These are phyloP conservation scores for Darksidea phi DNA, from an alignment of 495 filamentous ascomycete species.

Conservation along the genomic window DNA sequence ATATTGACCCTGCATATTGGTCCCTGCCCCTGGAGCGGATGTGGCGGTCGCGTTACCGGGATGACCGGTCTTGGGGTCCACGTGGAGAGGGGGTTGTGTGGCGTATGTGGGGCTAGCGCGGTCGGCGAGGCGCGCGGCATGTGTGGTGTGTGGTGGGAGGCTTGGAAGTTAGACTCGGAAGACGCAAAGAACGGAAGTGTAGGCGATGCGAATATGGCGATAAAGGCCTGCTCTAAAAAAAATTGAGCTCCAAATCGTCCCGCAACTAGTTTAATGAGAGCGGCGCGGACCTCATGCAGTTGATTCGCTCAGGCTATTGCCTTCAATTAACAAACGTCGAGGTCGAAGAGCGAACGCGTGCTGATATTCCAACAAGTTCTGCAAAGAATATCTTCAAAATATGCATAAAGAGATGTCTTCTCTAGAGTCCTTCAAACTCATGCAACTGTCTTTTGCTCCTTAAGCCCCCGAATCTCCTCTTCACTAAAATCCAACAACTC, in stretches of 20 bases:
- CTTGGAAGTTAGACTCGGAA: too few relatives aligned
- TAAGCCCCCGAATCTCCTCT: constrained; percentile 33
- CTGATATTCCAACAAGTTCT: too few relatives aligned
- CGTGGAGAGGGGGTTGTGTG: constrained; percentile 7
- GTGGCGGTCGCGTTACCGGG: constrained; percentile 2
- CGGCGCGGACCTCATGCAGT: too few relatives aligned
- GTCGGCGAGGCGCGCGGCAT: background rate
- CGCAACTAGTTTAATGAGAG: too few relatives aligned
- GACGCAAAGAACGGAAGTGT: too few relatives aligned
- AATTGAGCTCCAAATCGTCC: too few relatives aligned
- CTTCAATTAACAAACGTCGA: too few relatives aligned
- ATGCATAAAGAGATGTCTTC: background rate
- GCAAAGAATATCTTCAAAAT: background rate
- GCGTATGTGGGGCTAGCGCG: constrained; percentile 32
- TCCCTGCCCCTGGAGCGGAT: background rate
- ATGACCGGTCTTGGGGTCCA: constrained; percentile 10
- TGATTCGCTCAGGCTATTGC: too few relatives aligned
- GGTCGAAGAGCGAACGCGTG: too few relatives aligned
- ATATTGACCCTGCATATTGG: constrained; percentile 1
- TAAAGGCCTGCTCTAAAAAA: too few relatives aligned
- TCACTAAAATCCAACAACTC: constrained; percentile 37
- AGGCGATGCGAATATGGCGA: too few relatives aligned
- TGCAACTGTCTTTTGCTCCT: constrained; percentile 21
- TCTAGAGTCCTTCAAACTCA: background rate
- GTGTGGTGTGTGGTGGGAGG: too few relatives aligned